Base-by-base conservation (phyloP, 208 protist genomes). In the Acanthamoeba triangularis region DNA sequence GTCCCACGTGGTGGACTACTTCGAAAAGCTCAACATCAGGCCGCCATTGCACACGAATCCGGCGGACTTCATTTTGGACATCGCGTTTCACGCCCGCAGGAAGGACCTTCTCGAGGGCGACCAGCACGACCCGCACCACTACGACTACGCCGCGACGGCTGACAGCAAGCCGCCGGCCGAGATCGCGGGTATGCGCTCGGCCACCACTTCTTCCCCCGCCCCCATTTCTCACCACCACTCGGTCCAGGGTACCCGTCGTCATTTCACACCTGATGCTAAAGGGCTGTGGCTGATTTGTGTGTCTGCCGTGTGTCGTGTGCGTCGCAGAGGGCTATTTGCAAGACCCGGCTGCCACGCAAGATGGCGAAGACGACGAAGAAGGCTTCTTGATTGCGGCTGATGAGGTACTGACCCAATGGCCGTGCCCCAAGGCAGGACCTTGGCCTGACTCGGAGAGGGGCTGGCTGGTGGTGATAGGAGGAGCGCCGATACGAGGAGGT, bases 21-120 rank as follows among this genome's bases (percentile, higher is more conserved):
- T 95, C 63, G 69, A 80, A 10, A 54, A 56, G 8, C 47, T 95
- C 30, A 30, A 23, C 52, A 69, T 95, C 54, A 54, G 37, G 35
- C 56, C 49, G 28, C 91, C 91, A 16, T 49, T n/a, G 49, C 72
- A 87, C 72, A 56, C 41, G 20, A 95, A 95, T 49, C 91, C 91
- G 8, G 69, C 91, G 5, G 91, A 95, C 91, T 95, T 93, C 63
- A 78, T 93, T n/a, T 25, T 93, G 33, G 88, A 93, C 88, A 76
- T 93, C 4, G 49, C 84, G 10, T 90, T 90, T n/a, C 84, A 90
- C 84, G 84, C 84, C 18, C 59, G 84, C 47, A 59, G 59, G 18
- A 90, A 90, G 59, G 84, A 90, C 49, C 33, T 82, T n/a, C 6
- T 49, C 74, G 41, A 47, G 35, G 37, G 8, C 33, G 37, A n/a